A percentile compares a stretch with the other conserved stretches of the same genome.
These are phyloP conservation scores for Neurospora sp. DNA, from an alignment of 495 filamentous ascomycete species.

Conservation along the genomic window DNA sequence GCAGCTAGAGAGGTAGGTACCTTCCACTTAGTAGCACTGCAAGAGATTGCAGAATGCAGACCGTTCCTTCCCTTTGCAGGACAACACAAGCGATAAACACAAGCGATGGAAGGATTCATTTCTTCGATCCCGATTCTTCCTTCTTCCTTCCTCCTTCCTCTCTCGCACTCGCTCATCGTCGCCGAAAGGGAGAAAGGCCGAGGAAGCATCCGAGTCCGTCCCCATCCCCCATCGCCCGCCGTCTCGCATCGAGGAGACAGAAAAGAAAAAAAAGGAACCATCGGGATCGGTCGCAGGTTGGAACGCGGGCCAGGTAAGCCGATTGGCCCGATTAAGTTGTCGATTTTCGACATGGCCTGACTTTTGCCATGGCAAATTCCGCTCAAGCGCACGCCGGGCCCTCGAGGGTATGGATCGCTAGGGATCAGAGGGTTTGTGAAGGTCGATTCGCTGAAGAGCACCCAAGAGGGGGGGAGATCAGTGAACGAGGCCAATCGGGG, in stretches of 20 bases:
- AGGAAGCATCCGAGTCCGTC: background rate
- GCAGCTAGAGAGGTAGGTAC: too few relatives aligned
- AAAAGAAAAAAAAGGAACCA: background rate
- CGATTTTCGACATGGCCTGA: slow-evolving; percentile 22
- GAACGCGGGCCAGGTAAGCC: slow-evolving; percentile 1
- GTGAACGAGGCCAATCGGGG: slow-evolving; percentile 16
- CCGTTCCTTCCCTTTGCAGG: background rate
- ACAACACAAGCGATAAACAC: background rate
- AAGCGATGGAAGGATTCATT: background rate
- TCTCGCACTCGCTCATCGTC: too few relatives aligned
- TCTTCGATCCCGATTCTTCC: background rate
- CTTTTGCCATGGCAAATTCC: slow-evolving; percentile 10
- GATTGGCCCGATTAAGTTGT: slow-evolving; percentile 8
- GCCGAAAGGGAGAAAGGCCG: background rate
- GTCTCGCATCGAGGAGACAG: background rate
- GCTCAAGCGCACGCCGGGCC: background rate
- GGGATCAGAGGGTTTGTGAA: background rate
- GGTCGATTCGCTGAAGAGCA: background rate
- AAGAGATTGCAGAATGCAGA: background rate
- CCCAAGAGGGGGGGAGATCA: background rate
- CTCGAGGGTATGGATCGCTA: slow-evolving; percentile 1
- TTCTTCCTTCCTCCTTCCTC: background rate
- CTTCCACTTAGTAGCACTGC: background rate
- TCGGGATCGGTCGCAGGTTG: slow-evolving; percentile 1
- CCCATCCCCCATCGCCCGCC: background rate